Percentiles rank a stretch among this genome's conserved stretches.
Evolutionary conservation across 805 yeast genomes (phyloP).

Genomic region (Starmerella bombicola): DNA sequence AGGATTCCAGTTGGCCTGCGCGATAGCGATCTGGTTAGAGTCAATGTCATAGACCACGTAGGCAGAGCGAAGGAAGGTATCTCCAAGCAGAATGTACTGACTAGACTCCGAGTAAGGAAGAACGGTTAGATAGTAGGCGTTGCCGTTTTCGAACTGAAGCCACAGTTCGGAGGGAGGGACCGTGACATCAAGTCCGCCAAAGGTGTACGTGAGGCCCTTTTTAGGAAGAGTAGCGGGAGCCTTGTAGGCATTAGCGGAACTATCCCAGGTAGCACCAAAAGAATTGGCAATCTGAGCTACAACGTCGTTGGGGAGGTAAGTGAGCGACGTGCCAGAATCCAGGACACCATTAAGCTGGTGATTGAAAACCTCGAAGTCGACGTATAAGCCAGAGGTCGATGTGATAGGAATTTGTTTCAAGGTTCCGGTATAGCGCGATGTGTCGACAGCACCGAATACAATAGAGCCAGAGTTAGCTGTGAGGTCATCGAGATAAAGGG

Average conservation of each 20-base stretch:
- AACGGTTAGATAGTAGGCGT: constrained; percentile 7
- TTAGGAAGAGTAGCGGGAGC: background rate
- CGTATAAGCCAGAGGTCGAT: constrained; percentile 3
- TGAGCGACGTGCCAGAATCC: constrained; percentile 41
- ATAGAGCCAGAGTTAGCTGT: constrained; percentile 20
- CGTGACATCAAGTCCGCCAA: constrained; percentile 18
- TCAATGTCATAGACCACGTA: constrained; percentile 58
- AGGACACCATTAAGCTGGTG: constrained; percentile 22
- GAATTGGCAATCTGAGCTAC: constrained; percentile 7
- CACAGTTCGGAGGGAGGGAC: constrained; percentile 22
- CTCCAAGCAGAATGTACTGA: constrained; percentile 41
- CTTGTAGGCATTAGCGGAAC: constrained; percentile 7
- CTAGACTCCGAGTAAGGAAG: constrained; percentile 14
- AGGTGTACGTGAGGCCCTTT: constrained; percentile 13
- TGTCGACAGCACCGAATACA: constrained; percentile 57
- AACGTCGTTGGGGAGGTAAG: constrained; percentile 32
- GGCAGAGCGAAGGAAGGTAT: constrained; percentile 48
- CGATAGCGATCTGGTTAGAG: constrained; percentile 42
- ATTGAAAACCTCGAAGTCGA: constrained; percentile 12
- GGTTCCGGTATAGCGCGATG: constrained; percentile 43
- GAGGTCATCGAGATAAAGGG: constrained; percentile 38
- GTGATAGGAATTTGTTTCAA: constrained; percentile 18
- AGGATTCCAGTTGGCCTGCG: constrained; percentile 32
- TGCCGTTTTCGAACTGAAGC: background rate
- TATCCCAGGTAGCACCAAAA: constrained; percentile 9